Conservation (phyloP, 257 asterid genomes). For the Leonotis leonurus region DNA sequence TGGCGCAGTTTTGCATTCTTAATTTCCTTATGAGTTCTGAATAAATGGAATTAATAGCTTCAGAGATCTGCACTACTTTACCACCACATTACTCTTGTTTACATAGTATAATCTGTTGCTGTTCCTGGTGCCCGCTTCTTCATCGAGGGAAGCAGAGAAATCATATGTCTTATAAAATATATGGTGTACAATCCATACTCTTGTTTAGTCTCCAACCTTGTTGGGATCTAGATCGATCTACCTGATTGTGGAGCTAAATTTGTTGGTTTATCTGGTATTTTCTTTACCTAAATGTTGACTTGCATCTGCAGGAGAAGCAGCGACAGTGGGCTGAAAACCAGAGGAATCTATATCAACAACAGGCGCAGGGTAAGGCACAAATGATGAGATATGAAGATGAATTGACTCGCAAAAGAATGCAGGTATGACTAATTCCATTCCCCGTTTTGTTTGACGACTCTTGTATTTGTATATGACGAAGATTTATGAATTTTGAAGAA, state of each 20-base stretch:
- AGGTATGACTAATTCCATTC: constrained; percentile 43
- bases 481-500: not conserved
- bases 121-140: no score
- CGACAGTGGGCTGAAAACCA: constrained; percentile 89
- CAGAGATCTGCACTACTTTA: no score
- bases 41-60: no score
- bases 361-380: constrained; percentile 89
- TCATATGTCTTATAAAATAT: no score
- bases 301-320: constrained; percentile 62
- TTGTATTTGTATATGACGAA: not conserved
- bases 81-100: no score
- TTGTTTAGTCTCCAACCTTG: not conserved
- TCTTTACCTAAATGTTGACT: constrained; percentile 2
- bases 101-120: no score
- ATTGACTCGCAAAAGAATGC: constrained; percentile 84
- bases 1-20: no score
- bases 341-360: constrained; percentile 76
- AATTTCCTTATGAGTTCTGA: no score
- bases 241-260: constrained; percentile 1
- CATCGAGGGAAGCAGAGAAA: no score
- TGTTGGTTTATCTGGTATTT: not conserved
- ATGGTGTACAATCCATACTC: not conserved
- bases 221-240: not conserved
- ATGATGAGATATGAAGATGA: constrained; percentile 90
- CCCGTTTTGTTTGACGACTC: not conserved